These are phyloP conservation scores for Plantago elongata DNA, from an alignment of 257 asterid genomes.

Conservation along the genomic window DNA sequence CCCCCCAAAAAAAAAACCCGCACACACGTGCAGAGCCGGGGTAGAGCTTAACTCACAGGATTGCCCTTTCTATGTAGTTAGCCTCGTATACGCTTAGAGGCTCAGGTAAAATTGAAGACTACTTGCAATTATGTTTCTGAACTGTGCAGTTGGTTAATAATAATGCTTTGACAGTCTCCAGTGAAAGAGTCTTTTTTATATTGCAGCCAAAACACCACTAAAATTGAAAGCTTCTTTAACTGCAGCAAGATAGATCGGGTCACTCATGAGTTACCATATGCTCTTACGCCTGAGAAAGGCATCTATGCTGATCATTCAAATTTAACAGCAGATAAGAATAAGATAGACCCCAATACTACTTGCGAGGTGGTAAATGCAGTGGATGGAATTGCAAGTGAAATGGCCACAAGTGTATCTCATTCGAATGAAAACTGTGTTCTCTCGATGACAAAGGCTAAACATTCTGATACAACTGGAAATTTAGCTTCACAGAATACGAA, in stretches of 20 bases:
- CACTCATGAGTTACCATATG: slow-evolving; percentile 28
- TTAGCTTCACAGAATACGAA: slow-evolving; percentile 19
- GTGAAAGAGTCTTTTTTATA: too few relatives aligned
- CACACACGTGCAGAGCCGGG: too few relatives aligned
- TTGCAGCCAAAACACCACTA: too few relatives aligned
- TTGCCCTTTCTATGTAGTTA: too few relatives aligned
- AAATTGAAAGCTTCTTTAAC: slow-evolving; percentile 22
- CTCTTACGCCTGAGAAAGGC: slow-evolving; percentile 26
- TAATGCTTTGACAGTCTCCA: too few relatives aligned
- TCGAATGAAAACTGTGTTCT: slow-evolving; percentile 21
- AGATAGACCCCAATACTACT: slow-evolving; percentile 13
- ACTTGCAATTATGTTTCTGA: too few relatives aligned
- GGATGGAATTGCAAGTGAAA: slow-evolving; percentile 24
- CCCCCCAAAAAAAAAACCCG: too few relatives aligned
- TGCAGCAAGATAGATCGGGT: slow-evolving; percentile 28
- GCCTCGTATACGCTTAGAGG: too few relatives aligned
- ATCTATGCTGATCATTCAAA: slow-evolving; percentile 24
- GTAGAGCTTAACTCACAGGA: too few relatives aligned
- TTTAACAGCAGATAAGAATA: slow-evolving; percentile 21
- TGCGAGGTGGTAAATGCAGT: slow-evolving; percentile 19
- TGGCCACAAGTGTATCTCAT: slow-evolving; percentile 20
- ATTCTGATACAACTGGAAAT: slow-evolving; percentile 24
- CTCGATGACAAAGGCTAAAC: slow-evolving; percentile 24
- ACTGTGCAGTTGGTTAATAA: too few relatives aligned
- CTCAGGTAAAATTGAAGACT: too few relatives aligned